These are phyloP conservation scores for Irpex lacteus DNA, from an alignment of 1,284 basidiomycete species.

Conservation along the genomic window DNA sequence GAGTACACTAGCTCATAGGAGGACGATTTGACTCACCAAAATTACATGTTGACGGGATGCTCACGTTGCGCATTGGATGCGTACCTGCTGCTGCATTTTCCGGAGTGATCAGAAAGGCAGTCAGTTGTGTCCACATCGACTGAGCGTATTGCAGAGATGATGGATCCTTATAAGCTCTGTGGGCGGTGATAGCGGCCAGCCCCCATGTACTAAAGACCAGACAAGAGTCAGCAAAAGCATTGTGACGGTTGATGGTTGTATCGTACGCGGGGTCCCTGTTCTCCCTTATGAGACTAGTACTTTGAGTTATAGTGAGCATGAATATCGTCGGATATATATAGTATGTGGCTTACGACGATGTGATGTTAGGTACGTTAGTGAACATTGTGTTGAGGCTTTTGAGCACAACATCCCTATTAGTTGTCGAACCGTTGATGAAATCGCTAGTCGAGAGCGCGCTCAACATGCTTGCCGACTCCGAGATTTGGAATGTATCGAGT, in stretches of 20 bases:
- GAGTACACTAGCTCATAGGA: too few species aligned
- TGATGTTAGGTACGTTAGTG: background rate
- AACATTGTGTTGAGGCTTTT: background rate
- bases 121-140: background rate
- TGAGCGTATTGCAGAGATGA: background rate
- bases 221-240: background rate
- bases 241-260: too few species aligned
- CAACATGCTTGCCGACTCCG: background rate
- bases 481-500: background rate
- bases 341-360: background rate
- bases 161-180: background rate
- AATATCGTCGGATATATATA: background rate
- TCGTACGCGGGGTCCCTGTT: background rate
- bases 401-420: background rate
- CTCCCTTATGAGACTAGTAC: background rate
- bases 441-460: background rate
- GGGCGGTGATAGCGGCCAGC: background rate
- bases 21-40: background rate
- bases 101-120: background rate
- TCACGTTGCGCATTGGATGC: background rate
- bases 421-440: background rate
- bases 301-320: background rate
- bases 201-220: background rate
- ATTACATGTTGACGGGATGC: background rate
- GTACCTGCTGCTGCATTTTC: background rate